Conservation (phyloP, 495 filamentous ascomycete species). For the Aspergillus homomorphus region DNA sequence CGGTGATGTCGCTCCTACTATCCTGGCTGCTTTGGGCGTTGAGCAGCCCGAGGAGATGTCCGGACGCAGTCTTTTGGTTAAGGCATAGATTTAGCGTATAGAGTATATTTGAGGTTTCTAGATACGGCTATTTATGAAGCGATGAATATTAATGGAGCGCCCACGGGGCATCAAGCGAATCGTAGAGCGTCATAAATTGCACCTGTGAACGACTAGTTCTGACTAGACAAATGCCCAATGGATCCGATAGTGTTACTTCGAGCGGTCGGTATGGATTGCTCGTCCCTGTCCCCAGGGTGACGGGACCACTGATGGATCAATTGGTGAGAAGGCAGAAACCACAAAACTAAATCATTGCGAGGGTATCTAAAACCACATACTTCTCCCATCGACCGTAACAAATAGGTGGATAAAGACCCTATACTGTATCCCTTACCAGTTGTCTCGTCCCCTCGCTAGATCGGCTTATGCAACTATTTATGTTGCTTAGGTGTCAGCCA, state of each 20-base stretch:
- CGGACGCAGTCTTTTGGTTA: constrained; percentile 77
- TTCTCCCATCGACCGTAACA: background rate
- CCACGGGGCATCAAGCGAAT: background rate
- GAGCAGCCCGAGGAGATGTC: constrained; percentile 89
- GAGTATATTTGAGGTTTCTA: constrained; percentile 15
- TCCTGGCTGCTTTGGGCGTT: constrained; percentile 87
- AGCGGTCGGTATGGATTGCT: background rate
- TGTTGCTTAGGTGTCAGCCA: background rate
- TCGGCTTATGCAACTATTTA: background rate
- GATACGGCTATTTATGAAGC: constrained; percentile 26
- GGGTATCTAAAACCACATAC: constrained; percentile 1
- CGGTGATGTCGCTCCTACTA: constrained; percentile 91
- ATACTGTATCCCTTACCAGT: background rate
- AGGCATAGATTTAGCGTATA: constrained; percentile 40
- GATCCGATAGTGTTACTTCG: no score
- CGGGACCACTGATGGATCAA: background rate
- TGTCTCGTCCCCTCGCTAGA: background rate
- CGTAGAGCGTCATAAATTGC: background rate
- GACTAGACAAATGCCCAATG: background rate
- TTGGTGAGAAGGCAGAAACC: background rate
- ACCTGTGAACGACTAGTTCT: background rate
- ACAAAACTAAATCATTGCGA: background rate
- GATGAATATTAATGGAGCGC: constrained; percentile 23
- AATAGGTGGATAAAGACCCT: background rate
- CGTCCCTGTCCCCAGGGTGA: background rate